A percentile compares a stretch with the other conserved stretches of the same genome.
Conservation (phyloP, 2,329 filamentous ascomycete species). For the Lasiodiplodia sp. region DNA sequence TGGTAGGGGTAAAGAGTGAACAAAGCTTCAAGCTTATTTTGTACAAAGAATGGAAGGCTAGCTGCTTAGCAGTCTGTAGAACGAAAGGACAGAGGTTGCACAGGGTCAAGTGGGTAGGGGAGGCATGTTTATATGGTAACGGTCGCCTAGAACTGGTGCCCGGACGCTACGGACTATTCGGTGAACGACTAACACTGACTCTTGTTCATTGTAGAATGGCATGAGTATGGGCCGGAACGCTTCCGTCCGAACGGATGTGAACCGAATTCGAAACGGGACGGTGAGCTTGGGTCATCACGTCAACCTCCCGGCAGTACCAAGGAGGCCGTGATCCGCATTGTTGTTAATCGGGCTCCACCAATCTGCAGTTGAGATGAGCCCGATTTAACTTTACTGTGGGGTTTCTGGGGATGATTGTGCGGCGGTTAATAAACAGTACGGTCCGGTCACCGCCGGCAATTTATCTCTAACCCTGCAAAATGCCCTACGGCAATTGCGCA, state of each 20-base stretch:
- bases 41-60: constrained; percentile 1
- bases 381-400: constrained; percentile 22
- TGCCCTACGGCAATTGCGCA: constrained; percentile 10
- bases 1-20: constrained; percentile 6
- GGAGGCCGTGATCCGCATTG: not conserved
- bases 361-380: not conserved
- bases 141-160: not conserved
- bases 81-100: not conserved
- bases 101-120: not conserved
- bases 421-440: constrained; percentile 23
- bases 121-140: constrained; percentile 1
- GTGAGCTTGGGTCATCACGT: not conserved
- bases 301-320: not conserved
- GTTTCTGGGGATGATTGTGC: constrained; percentile 1
- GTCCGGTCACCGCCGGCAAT: constrained; percentile 24
- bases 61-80: constrained; percentile 16
- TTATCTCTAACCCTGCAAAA: constrained; percentile 16
- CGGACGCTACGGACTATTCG: not conserved
- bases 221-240: constrained; percentile 15
- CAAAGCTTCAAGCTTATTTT: constrained; percentile 23
- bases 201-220: not conserved
- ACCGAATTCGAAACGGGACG: constrained; percentile 2
- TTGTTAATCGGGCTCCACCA: constrained; percentile 11
- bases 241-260: constrained; percentile 1
- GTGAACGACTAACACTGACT: constrained; percentile 7